Base-by-base conservation (phyloP, 1,139 yeast species). In the Saccharomyces hybrid region DNA sequence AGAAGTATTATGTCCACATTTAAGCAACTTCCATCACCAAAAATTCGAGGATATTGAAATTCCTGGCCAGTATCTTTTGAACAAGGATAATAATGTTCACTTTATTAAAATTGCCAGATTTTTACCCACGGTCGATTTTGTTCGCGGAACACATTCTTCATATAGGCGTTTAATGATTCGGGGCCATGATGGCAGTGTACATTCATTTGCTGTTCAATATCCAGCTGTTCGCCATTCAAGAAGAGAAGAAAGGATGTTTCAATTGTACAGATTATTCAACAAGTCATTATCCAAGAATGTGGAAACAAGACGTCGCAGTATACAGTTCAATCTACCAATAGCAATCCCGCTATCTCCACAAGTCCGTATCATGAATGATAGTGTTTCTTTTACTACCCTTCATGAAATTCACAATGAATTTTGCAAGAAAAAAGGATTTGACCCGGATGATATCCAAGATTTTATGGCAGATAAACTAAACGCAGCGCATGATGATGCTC, bases 151-250 rank as follows among this genome's bases (percentile, higher is more conserved):
- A 5, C 89, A 89, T 58, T 87, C 93, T n/a, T 91, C 98, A 63
- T 89, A 88, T 71, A 87, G 93, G 68, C 80, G 97, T 49, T 76
- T 95, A 60, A 86, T 89, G 56, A 88, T 95, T 52, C 81, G 97
- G 53, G 99, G 98, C 8, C 88, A 88, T 64, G 97, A 93, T 69
- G 99, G 98, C 60, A 83, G 90, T 59, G 72, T 86, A 55, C 96
- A 93, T 70, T 83, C 93, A 48, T 95, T 93, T 76, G 95, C 96
- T 0, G 95, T 95, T 16, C 99, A 95, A 73, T 91, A 88, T 71
- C 99, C 99, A 4, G 96, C 99, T 16, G 97, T 96, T 9, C 83
- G 99, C 63, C 97, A 93, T 65, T 89, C 96, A 64, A 86, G 99
- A 66, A 83, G 99, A 55, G 99, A 95, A 69, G 99, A 95, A 67